A percentile compares a stretch with the other conserved stretches of the same genome.
phyloP scores from a whole-genome alignment of 169 alveolate species.

The Eimeria tenella region DNA sequence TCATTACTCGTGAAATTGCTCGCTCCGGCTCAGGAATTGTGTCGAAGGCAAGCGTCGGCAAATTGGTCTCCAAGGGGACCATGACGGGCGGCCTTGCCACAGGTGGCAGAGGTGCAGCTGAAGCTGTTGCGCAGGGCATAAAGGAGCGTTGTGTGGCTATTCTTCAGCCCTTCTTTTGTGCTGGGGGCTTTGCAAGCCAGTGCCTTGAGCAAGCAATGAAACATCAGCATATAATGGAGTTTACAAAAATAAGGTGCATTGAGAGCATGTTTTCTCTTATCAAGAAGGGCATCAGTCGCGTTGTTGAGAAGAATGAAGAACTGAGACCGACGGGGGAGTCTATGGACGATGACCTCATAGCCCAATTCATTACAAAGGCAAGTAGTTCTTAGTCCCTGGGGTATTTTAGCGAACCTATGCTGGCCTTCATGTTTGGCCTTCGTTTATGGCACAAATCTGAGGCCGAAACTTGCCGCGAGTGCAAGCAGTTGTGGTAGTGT shows the following conservation, averaged over 20 bases:
- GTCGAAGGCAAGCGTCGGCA: constrained; percentile 4
- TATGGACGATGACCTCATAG: constrained; percentile 46
- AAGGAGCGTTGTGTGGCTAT: constrained; percentile 88
- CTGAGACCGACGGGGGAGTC: constrained; percentile 43
- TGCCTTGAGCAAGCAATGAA: constrained; percentile 87
- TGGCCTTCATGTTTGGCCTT: too few relatives aligned
- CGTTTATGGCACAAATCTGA: too few relatives aligned
- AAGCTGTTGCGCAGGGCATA: constrained; percentile 31
- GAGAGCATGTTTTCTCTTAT: constrained; percentile 93
- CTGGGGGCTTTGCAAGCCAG: constrained; percentile 86
- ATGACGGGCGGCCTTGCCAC: background rate
- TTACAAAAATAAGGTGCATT: constrained; percentile 93
- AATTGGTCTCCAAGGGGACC: constrained; percentile 13
- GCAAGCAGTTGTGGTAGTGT: too few relatives aligned
- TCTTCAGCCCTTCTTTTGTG: constrained; percentile 87
- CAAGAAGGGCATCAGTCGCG: constrained; percentile 80
- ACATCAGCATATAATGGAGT: constrained; percentile 95
- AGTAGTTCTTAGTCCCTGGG: background rate
- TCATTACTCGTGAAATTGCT: background rate
- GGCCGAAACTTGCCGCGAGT: too few relatives aligned
- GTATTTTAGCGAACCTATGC: too few relatives aligned
- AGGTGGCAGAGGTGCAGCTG: constrained; percentile 48
- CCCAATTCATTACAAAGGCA: constrained; percentile 56
- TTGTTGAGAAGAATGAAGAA: constrained; percentile 59
- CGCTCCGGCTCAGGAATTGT: background rate